Percentiles rank a stretch among this genome's conserved stretches.
phyloP scores from a whole-genome alignment of 1,139 yeast species.

The Blastobotrys illinoisensis region DNA sequence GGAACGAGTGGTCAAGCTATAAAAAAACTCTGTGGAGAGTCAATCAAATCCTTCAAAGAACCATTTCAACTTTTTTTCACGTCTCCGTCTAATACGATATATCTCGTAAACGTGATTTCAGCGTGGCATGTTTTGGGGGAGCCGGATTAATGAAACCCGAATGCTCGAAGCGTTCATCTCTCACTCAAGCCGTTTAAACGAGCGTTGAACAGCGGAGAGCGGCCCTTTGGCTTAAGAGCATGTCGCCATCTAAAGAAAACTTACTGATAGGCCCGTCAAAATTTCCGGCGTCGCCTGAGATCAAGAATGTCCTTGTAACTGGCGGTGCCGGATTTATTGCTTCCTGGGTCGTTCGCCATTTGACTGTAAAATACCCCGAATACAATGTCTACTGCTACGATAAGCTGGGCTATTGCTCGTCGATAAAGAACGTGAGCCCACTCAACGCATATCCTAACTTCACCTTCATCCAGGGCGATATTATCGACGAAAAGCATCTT shows the following conservation, averaged over 20 bases:
- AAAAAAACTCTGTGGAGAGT: no score
- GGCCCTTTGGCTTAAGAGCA: background rate
- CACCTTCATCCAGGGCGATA: conserved; percentile 37
- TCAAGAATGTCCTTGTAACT: conserved; percentile 40
- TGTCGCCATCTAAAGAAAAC: background rate
- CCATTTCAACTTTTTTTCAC: no score
- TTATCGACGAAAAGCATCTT: conserved; percentile 31
- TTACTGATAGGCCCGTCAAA: conserved; percentile 15
- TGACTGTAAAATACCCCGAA: conserved; percentile 38
- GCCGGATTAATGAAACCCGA: background rate
- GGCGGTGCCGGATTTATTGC: conserved; percentile 63
- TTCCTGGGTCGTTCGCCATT: conserved; percentile 42
- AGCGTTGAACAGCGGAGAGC: no score
- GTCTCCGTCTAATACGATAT: background rate
- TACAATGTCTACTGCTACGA: conserved; percentile 46
- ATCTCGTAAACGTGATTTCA: background rate
- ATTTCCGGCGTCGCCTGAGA: conserved; percentile 19
- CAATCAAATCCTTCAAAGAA: no score
- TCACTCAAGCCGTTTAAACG: background rate
- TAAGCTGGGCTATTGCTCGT: conserved; percentile 38
- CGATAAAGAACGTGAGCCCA: conserved; percentile 21
- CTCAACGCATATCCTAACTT: conserved; percentile 29
- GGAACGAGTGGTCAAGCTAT: no score
- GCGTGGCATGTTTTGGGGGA: background rate
- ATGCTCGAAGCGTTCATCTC: background rate